Conservation (phyloP, 805 yeast genomes). For the Yamadazyma tumulicola region DNA sequence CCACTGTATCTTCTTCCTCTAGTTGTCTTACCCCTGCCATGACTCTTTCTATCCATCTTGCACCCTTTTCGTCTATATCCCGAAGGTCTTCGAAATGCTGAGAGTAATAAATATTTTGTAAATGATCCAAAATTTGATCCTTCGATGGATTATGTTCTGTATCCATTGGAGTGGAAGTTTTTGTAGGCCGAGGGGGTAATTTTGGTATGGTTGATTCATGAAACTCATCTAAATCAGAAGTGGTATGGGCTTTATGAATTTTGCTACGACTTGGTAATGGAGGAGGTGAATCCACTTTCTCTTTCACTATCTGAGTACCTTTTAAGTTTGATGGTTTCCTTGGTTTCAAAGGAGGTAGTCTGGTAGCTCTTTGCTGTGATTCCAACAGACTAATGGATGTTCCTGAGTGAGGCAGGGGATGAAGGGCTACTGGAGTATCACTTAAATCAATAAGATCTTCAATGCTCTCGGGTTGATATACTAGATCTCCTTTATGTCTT, state of each 20-base stretch:
- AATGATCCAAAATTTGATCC: constrained; percentile 11
- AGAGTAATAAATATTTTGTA: constrained; percentile 14
- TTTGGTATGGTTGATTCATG: constrained; percentile 3
- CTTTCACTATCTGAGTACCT: constrained; percentile 24
- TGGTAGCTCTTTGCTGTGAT: constrained; percentile 6
- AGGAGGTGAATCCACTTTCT: constrained; percentile 3
- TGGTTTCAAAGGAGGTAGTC: constrained; percentile 45
- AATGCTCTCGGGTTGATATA: constrained; percentile 10
- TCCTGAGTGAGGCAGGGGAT: constrained; percentile 6
- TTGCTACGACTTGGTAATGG: constrained; percentile 28
- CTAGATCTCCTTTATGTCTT: neutral
- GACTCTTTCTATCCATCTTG: constrained; percentile 35
- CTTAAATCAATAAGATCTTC: constrained; percentile 39
- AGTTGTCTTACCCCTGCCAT: constrained; percentile 25
- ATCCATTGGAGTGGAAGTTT: neutral
- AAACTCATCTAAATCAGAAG: constrained; percentile 2
- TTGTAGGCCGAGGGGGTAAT: constrained; percentile 11
- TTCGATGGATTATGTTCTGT: constrained; percentile 12
- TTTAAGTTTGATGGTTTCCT: constrained; percentile 42
- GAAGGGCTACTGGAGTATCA: constrained; percentile 15
- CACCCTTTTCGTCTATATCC: constrained; percentile 33
- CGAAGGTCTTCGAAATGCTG: constrained; percentile 23
- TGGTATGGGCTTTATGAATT: constrained; percentile 8
- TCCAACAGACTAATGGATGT: too few species aligned
- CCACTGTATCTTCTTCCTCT: constrained; percentile 25